Base-by-base conservation (phyloP, 2,329 filamentous ascomycete genomes). In the Dactylellina cionopaga region DNA sequence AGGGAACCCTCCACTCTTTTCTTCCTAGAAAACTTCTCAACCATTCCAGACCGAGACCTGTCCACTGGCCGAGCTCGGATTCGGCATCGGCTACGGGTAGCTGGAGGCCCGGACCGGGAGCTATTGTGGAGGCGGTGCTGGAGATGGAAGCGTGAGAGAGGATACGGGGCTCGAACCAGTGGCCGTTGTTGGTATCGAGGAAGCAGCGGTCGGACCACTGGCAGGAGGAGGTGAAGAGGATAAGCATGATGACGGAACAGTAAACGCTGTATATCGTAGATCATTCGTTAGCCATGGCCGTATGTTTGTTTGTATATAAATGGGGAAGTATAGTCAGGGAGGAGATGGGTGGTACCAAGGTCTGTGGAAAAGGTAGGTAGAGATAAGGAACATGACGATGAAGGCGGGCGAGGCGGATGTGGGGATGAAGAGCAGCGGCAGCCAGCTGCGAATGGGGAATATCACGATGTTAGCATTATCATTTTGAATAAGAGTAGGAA, bases 291-390 rank as follows among this genome's bases (percentile, higher is more conserved):
- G 37, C 15, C 31, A 43, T 35, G 11, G n/a, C 1, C 27, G 10
- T 5, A 9, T 22, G 35, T 5, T 9, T 10, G n/a, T 6, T 31
- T 10, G n/a, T 5, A n/a, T n/a, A 19, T 13, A 35, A 11, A 11
- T 15, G 17, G 39, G 11, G n/a, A 27, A 29, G 51, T 27, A 35
- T 1, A 35, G 15, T 22, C 10, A 43, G 35, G 46, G 19, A 22
- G 24, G n/a, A n/a, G n/a, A n/a, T n/a, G n/a, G 17, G 25, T 37
- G 52, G 17, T 74, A 77, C 76, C 95, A 99, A 59, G 95, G 95
- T 62, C 94, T 89, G 83, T 97, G 96, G 78, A 99, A 89, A 82
- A 96, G 91, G 84, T 96, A 98, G 75, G 93, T 96, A 81, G 93
- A 92, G 75, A 92, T 85, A 83, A 99, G 90, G 85, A 95, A 92